Conservation (phyloP, 257 asterid species). For the Nicotiana attenuata region DNA sequence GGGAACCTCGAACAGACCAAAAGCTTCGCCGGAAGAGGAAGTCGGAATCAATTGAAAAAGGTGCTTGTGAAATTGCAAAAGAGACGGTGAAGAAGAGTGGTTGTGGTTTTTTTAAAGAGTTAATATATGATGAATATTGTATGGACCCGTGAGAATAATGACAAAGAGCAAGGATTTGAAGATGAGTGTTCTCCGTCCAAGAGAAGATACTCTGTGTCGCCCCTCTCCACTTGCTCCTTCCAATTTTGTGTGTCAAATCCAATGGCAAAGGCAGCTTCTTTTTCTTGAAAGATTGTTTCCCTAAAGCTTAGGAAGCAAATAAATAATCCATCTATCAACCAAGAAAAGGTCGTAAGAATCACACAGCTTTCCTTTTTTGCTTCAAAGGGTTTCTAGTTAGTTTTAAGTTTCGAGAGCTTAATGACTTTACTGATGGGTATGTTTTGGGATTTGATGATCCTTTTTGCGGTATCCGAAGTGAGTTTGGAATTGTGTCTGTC, state of each 20-base stretch:
- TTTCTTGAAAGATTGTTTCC: slow-evolving; percentile 69
- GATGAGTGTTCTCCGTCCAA: too few species aligned
- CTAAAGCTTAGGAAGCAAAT: slow-evolving; percentile 81
- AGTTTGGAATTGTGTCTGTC: slow-evolving; percentile 59
- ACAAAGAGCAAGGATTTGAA: too few species aligned
- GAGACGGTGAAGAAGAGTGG: too few species aligned
- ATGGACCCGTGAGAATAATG: too few species aligned
- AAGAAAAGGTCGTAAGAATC: slow-evolving; percentile 65
- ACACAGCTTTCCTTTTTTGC: slow-evolving; percentile 73
- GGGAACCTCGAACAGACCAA: too few species aligned
- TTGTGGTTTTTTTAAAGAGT: too few species aligned
- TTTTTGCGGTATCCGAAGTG: slow-evolving; percentile 52
- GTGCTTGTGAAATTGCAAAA: too few species aligned
- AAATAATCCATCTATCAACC: slow-evolving; percentile 76
- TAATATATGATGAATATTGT: too few species aligned
- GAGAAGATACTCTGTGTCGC: too few species aligned
- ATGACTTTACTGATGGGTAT: slow-evolving; percentile 55
- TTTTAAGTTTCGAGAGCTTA: slow-evolving; percentile 60
- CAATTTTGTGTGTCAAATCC: slow-evolving; percentile 59
- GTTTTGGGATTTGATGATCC: slow-evolving; percentile 45
- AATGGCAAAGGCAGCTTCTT: slow-evolving; percentile 82
- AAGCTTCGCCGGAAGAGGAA: too few species aligned
- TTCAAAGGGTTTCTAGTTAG: slow-evolving; percentile 75
- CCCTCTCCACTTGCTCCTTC: slow-evolving; percentile 68
- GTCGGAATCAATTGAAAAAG: too few species aligned